Conservation (phyloP, 2,329 filamentous ascomycete species). For the Diaporthe caulivora region DNA sequence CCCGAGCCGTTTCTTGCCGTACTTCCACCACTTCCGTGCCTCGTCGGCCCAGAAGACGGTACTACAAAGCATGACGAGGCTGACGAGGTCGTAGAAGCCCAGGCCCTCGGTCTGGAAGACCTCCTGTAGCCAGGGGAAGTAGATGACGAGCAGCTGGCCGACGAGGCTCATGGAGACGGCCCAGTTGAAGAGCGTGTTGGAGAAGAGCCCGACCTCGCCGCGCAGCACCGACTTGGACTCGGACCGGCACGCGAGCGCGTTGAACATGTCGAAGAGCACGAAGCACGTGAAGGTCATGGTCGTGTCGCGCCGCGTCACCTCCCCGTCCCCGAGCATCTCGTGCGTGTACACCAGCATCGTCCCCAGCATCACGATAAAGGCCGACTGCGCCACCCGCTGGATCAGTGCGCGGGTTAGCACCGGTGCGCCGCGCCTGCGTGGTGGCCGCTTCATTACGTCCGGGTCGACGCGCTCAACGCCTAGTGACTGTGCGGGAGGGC, state of each 20-base stretch:
- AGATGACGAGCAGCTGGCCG: constrained; percentile 92
- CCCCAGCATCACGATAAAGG: constrained; percentile 89
- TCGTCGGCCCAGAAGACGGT: constrained; percentile 97
- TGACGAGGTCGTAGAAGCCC: constrained; percentile 77
- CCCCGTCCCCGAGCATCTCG: constrained; percentile 87
- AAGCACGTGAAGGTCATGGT: constrained; percentile 99
- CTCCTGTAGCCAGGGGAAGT: constrained; percentile 91
- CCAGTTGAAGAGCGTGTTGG: constrained; percentile 96
- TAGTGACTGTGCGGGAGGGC: constrained; percentile 94
- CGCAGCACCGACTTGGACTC: constrained; percentile 90
- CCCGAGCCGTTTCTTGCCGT: constrained; percentile 68
- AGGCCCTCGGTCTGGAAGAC: constrained; percentile 97
- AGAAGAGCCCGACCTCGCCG: constrained; percentile 85
- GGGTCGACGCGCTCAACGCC: constrained; percentile 96
- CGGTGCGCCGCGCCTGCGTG: constrained; percentile 85
- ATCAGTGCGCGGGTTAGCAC: constrained; percentile 90
- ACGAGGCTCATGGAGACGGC: constrained; percentile 87
- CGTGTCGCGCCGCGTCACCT: constrained; percentile 92
- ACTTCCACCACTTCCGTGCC: constrained; percentile 81
- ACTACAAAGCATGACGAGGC: constrained; percentile 82
- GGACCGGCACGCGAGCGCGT: constrained; percentile 91
- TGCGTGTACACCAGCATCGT: constrained; percentile 92
- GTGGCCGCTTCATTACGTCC: constrained; percentile 92
- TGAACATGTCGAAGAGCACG: constrained; percentile 99
- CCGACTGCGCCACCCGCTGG: constrained; percentile 86